Conservation (phyloP, 202 grass and related monocot species). For the Brachypodium distachyon region DNA sequence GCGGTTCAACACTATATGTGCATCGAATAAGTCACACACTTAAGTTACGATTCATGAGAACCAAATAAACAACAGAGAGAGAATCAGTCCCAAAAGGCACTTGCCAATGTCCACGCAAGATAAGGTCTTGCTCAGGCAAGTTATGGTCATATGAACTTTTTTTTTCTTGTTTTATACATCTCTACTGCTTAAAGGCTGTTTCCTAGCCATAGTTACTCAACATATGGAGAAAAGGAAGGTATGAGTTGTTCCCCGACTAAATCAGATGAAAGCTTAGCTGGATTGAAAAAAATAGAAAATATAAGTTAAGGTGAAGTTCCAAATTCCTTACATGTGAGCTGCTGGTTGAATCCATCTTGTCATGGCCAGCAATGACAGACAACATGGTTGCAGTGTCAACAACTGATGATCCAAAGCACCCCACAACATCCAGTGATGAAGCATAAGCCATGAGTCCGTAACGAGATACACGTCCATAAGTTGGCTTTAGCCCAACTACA, state of each 20-base stretch:
- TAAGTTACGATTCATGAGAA: neutral
- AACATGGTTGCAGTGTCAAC: conserved; percentile 61
- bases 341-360: conserved; percentile 88
- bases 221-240: neutral
- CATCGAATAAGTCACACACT: neutral
- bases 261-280: neutral
- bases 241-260: neutral
- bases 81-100: neutral
- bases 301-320: neutral
- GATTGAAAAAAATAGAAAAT: neutral
- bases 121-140: neutral
- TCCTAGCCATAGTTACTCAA: neutral
- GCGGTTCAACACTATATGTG: neutral
- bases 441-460: conserved; percentile 95
- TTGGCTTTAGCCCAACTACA: conserved; percentile 85
- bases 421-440: conserved; percentile 86
- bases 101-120: neutral
- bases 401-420: conserved; percentile 71
- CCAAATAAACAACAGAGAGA: neutral
- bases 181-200: neutral
- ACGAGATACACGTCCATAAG: conserved; percentile 92
- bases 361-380: conserved; percentile 71
- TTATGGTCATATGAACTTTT: neutral
- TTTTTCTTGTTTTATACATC: neutral
- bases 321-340: conserved; percentile 52